phyloP scores from a whole-genome alignment of 345 rosid genomes.

The Ceriops tagal region DNA sequence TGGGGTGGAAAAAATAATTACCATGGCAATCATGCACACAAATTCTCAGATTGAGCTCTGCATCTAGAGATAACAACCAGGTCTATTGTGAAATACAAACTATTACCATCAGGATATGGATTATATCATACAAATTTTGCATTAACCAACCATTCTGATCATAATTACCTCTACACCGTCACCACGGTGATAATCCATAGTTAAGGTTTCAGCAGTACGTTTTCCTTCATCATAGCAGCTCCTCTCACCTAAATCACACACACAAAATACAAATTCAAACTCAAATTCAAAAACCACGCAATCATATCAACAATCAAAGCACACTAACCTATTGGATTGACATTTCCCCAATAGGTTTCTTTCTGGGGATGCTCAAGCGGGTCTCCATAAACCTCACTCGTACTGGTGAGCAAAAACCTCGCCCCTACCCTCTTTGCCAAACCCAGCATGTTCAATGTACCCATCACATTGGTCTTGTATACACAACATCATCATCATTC shows the following conservation, averaged over 20 bases:
- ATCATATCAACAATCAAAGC: background rate
- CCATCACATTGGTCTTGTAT: constrained; percentile 99
- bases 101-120: background rate
- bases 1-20: too few species aligned
- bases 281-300: background rate
- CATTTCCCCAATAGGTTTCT: constrained; percentile 98
- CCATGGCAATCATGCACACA: too few species aligned
- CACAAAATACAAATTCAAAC: background rate
- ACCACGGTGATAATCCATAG: constrained; percentile 98
- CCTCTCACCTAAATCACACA: background rate
- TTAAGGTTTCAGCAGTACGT: constrained; percentile 87
- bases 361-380: constrained; percentile 99
- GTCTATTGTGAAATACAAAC: background rate
- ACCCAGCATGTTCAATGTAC: constrained; percentile 96
- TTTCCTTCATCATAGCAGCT: constrained; percentile 60
- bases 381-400: constrained; percentile 99
- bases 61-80: too few species aligned
- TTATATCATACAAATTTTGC: background rate
- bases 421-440: constrained; percentile 99
- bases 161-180: constrained; percentile 80
- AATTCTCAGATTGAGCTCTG: too few species aligned
- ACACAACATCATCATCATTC: constrained; percentile 1
- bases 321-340: constrained; percentile 82
- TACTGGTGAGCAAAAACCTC: constrained; percentile 89
- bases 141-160: background rate